Percentiles rank a stretch among this genome's conserved stretches.
Conservation (phyloP, 257 asterid species). For the Gynochthodes officinalis region DNA sequence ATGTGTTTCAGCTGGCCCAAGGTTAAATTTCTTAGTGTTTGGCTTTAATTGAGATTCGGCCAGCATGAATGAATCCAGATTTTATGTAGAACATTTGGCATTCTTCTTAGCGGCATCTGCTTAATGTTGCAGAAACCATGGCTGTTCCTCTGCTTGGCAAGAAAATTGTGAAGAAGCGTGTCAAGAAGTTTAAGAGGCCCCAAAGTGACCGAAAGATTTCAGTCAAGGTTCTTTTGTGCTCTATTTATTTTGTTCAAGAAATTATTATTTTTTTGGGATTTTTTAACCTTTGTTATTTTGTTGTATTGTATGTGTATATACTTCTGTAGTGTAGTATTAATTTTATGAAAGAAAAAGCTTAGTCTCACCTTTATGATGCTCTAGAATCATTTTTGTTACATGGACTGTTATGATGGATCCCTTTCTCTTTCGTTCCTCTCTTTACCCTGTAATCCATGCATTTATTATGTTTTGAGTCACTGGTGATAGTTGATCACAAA, state of each 20-base stretch:
- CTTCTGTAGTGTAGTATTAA: neutral
- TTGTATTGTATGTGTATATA: neutral
- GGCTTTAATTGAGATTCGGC: neutral
- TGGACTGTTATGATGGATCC: neutral
- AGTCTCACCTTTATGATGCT: neutral
- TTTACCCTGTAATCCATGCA: neutral
- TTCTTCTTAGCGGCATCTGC: neutral
- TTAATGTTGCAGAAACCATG: constrained; percentile 29
- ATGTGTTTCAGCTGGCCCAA: neutral
- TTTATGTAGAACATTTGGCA: neutral
- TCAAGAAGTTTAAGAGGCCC: constrained; percentile 50
- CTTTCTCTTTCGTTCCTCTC: neutral
- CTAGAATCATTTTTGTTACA: neutral
- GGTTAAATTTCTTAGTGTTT: too few species aligned
- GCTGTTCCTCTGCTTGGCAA: constrained; percentile 44
- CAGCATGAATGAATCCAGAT: neutral
- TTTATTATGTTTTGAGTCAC: neutral
- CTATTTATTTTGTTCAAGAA: neutral
- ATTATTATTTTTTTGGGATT: neutral
- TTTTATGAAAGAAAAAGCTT: too few species aligned
- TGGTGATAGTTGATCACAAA: neutral
- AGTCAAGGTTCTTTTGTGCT: constrained; percentile 35
- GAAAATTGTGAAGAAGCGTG: constrained; percentile 49
- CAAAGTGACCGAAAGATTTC: constrained; percentile 43
- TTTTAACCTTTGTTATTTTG: too few species aligned